Percentiles rank a stretch among this genome's conserved stretches.
These are phyloP conservation scores for Lumnitzera racemosa DNA, from an alignment of 345 rosid genomes.

Conservation along the genomic window DNA sequence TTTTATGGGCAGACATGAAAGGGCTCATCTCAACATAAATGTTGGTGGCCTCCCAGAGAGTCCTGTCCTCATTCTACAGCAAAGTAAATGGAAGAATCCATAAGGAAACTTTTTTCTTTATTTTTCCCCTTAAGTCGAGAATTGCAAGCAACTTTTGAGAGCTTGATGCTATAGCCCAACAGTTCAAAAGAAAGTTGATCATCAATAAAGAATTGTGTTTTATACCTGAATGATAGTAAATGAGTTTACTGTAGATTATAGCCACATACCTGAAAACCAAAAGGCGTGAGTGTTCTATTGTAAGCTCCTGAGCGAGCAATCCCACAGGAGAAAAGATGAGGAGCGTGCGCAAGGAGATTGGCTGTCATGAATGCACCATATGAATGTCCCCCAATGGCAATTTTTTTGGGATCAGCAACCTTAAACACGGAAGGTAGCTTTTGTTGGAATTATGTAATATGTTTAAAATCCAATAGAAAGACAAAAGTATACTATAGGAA, in stretches of 20 bases:
- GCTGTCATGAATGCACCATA: constrained; percentile 99
- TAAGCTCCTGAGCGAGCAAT: constrained; percentile 98
- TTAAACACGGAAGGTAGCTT: constrained; percentile 7
- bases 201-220: too few relatives aligned
- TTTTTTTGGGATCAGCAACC: constrained; percentile 90
- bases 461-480: too few relatives aligned
- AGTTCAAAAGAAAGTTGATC: neutral
- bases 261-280: constrained; percentile 82
- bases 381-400: constrained; percentile 96
- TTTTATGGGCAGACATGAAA: constrained; percentile 88
- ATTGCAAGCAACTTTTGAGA: neutral
- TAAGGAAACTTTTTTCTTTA: neutral
- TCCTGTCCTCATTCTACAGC: constrained; percentile 84
- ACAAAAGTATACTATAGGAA: constrained; percentile 7
- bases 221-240: too few relatives aligned
- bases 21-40: constrained; percentile 98
- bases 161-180: neutral
- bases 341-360: constrained; percentile 95
- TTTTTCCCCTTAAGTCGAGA: too few relatives aligned
- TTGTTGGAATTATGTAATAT: too few relatives aligned
- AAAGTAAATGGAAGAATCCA: neutral
- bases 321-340: constrained; percentile 93
- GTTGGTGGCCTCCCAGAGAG: constrained; percentile 89
- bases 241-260: neutral
- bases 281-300: constrained; percentile 97